Base-by-base conservation (phyloP, 805 yeast genomes). In the Pichia californica region DNA sequence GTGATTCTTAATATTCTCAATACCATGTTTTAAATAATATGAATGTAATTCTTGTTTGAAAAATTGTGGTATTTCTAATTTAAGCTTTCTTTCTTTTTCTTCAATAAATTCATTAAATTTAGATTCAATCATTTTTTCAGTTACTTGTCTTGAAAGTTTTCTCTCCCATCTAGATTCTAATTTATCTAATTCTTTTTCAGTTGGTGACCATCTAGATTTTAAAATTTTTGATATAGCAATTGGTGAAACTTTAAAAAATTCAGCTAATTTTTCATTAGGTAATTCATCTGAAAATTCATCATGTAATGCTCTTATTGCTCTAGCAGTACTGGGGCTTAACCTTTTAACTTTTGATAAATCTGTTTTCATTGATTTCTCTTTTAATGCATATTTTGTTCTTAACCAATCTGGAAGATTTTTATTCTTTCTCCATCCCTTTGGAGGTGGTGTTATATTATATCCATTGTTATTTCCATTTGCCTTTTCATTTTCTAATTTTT, bases 171-270 rank as follows among this genome's bases (percentile, higher is more conserved):
- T 70, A 15, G 63, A 62, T 27, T 67, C 61, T 15, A 72, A 57
- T 25, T 54, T 60, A 5, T 61, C 70, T 31, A 67, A 72, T 46
- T 81, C 85, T n/a, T 69, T 71, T 1, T 66, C 71, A 5, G 61
- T 68, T 0, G 96, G 95, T 15, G 59, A 63, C 94, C 95, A 89
- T 31, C 72, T 77, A 5, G 91, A 80, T 57, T 77, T 80, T 50
- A 89, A 58, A 16, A 89, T 87, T 49, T 95, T 73, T 46, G 95
- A 68, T 2, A 88, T 74, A 0, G 89, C 85, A 52, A 88, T 94
- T 1, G 94, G 91, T 1, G 93, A 83, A 5, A 87, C 71, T 38
- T 73, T 67, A 62, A 83, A 88, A 55, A 73, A 73, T 27, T 73
- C 67, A 0, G 88, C 82, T 6, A 89, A 58, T 34, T 77, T 81